Evolutionary conservation across 2,329 filamentous ascomycete species (phyloP).

Genomic region (Fusarium sulawesiense): DNA sequence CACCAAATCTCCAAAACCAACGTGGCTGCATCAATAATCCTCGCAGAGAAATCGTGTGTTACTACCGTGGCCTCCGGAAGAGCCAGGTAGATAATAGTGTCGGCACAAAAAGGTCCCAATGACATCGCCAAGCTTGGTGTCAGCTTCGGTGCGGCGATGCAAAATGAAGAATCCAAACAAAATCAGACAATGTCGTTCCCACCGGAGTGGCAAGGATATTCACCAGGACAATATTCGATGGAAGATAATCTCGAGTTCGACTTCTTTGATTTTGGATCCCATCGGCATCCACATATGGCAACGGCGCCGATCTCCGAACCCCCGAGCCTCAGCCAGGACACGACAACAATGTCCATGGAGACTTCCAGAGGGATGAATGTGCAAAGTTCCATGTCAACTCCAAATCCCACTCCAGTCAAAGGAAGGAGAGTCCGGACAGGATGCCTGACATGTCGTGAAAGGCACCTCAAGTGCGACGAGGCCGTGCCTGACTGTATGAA

Average conservation of each 20-base stretch:
- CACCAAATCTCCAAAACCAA: not conserved
- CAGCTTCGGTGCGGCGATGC: conserved; percentile 42
- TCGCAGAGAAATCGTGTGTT: not conserved
- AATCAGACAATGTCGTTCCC: conserved; percentile 31
- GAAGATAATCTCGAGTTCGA: conserved; percentile 7
- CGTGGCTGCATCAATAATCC: not conserved
- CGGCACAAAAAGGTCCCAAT: conserved; percentile 24
- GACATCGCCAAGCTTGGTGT: conserved; percentile 39
- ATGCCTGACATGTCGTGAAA: conserved; percentile 88
- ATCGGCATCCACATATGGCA: conserved; percentile 14
- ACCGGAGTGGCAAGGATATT: conserved; percentile 28
- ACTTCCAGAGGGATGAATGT: conserved; percentile 25
- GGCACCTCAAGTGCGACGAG: conserved; percentile 93
- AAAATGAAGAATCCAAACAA: conserved; percentile 38
- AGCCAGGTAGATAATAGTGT: conserved; percentile 30
- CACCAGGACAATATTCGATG: conserved; percentile 18
- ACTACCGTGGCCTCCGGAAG: conserved; percentile 23
- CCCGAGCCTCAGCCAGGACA: conserved; percentile 15
- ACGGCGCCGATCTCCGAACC: conserved; percentile 15
- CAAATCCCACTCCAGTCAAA: conserved; percentile 38
- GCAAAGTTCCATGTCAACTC: conserved; percentile 12
- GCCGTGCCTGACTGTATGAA: conserved; percentile 74
- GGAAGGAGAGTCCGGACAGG: conserved; percentile 89
- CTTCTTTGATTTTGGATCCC: conserved; percentile 10
- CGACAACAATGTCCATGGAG: conserved; percentile 13